Evolutionary conservation across 805 yeast genomes (phyloP), one percentile per base, ranked within the genome.

Genomic region (Saturnispora dispora): DNA sequence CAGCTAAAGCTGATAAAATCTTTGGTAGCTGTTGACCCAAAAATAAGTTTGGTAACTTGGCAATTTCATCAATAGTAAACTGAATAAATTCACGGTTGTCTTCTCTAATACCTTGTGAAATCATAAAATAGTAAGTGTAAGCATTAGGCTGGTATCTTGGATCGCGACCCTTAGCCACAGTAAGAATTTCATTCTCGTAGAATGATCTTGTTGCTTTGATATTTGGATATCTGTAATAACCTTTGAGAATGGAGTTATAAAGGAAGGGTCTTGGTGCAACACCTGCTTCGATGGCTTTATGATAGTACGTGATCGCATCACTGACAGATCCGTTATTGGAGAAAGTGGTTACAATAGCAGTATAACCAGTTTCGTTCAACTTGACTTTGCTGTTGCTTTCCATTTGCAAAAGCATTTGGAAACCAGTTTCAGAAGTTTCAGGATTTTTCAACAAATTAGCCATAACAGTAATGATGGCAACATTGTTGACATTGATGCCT

Each of bases 401-500:
- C 66, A 78, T 68, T 48, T 64, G 61, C 15, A 73, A 68, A 59
- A 75, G 78, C 27, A 83, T 57, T 1, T 59, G 57, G 44, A 83
- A 68, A 0, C 85, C 86, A n/a, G 79, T 73, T 13, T 66, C 70
- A 10, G 75, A 59, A 50, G 79, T 73, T 37, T 68, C 52, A n/a
- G 74, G 71, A 48, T 73, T 71, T 57, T 71, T 71, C 52, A 75
- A 68, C 53, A 83, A 70, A 13, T 81, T 81, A 49, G 74, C 76
- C 52, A 83, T 68, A 35, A 85, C 67, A 10, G 80, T 67, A 7
- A 82, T 71, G 51, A 73, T 63, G 27, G 85, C 76, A 50, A 67
- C 70, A 33, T 69, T 66, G 58, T 75, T 81, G 9, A 63, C 56
- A 35, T 61, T 57, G 52, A 78, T 57, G 2, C 70, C 71, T 18